Conservation (phyloP, 2,329 filamentous ascomycete genomes). For the Penicillium sp. region DNA sequence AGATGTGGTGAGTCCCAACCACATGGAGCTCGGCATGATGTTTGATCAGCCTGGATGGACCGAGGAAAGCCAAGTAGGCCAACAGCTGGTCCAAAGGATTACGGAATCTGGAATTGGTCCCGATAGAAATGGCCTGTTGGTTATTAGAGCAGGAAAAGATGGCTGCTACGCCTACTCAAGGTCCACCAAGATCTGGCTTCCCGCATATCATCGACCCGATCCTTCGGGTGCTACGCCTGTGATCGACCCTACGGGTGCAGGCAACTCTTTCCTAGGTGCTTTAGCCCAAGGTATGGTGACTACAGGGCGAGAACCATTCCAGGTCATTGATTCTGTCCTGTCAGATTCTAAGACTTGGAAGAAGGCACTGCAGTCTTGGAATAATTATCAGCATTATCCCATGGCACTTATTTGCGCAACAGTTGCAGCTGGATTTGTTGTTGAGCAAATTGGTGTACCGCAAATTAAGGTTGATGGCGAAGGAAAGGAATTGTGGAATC, state of each 20-base stretch:
- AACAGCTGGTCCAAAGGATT: slow-evolving; percentile 36
- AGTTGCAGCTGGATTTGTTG: slow-evolving; percentile 85
- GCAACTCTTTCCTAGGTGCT: slow-evolving; percentile 79
- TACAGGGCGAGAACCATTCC: slow-evolving; percentile 33
- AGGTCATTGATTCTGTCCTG: slow-evolving; percentile 33
- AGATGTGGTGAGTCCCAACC: slow-evolving; percentile 73
- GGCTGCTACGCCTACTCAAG: slow-evolving; percentile 52
- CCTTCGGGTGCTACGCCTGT: slow-evolving; percentile 50
- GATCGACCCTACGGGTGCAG: slow-evolving; percentile 90
- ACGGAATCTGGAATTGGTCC: slow-evolving; percentile 39
- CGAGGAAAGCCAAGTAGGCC: slow-evolving; percentile 27
- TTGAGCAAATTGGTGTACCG: slow-evolving; percentile 90
- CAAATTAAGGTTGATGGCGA: slow-evolving; percentile 30
- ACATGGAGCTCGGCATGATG: slow-evolving; percentile 81
- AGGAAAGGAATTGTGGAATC: slow-evolving; percentile 47
- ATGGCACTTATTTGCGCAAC: slow-evolving; percentile 73
- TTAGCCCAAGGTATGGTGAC: slow-evolving; percentile 57
- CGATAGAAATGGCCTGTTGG: slow-evolving; percentile 39
- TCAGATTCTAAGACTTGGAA: slow-evolving; percentile 57
- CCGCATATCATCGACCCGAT: slow-evolving; percentile 64
- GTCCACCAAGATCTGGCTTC: slow-evolving; percentile 62
- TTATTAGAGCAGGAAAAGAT: slow-evolving; percentile 63
- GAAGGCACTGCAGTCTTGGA: slow-evolving; percentile 47
- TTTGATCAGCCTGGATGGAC: slow-evolving; percentile 60
- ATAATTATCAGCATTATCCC: slow-evolving; percentile 51